Conservation (phyloP, 192 early-diverging fungal species). For the Phlyctochytrium bullatum region DNA sequence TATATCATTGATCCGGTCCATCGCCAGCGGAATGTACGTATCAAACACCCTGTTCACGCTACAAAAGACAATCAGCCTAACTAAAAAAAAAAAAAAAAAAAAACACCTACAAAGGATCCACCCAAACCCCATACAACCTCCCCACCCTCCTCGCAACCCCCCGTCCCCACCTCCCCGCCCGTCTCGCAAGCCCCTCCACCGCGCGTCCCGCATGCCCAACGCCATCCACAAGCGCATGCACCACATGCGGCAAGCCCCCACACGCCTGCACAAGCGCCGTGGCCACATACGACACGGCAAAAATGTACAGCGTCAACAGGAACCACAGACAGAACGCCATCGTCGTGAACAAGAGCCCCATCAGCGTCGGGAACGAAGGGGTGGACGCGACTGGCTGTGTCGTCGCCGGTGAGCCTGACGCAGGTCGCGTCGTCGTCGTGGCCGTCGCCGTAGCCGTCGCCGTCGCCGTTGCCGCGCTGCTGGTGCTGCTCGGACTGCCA, state of each 20-base stretch:
- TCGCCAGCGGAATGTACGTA: background rate
- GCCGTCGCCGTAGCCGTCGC: no score
- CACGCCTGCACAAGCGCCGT: slow-evolving; percentile 14
- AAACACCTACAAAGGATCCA: slow-evolving; percentile 18
- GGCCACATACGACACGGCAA: background rate
- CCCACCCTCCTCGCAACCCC: slow-evolving; percentile 41
- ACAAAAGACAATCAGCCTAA: background rate
- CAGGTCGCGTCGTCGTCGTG: no score
- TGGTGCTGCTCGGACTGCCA: no score
- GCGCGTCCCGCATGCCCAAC: background rate
- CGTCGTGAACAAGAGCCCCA: no score
- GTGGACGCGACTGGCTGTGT: no score
- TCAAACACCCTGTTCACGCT: background rate
- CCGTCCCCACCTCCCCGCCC: background rate
- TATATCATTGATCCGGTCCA: background rate
- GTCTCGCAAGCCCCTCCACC: background rate
- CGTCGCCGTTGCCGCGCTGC: no score
- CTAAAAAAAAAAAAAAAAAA: slow-evolving; percentile 23
- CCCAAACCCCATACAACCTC: slow-evolving; percentile 33
- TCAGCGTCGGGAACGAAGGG: no score
- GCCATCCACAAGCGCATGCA: background rate
- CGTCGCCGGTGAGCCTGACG: no score
- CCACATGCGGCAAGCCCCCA: slow-evolving; percentile 13
- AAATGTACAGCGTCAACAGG: background rate
- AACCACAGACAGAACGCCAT: background rate